Conservation (phyloP, 169 alveolate genomes). For the Eimeria maxima region DNA sequence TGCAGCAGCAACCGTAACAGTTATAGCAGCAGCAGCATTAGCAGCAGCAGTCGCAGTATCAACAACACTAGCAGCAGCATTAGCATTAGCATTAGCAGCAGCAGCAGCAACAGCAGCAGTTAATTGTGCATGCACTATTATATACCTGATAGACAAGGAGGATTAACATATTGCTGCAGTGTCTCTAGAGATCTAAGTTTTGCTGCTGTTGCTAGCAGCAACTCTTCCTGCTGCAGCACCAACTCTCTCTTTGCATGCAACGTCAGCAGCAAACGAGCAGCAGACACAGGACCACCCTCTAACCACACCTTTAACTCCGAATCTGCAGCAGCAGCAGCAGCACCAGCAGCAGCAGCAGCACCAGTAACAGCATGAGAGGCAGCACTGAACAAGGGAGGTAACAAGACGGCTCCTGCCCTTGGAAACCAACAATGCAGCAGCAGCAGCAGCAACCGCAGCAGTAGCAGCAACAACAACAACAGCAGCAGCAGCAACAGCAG, state of each 20-base stretch:
- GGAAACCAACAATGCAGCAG: neutral
- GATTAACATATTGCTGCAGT: slow-evolving; percentile 57
- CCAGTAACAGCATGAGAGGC: neutral
- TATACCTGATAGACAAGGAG: slow-evolving; percentile 53
- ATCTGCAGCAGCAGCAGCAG: slow-evolving; percentile 34
- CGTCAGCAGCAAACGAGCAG: slow-evolving; percentile 58
- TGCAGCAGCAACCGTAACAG: neutral
- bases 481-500: slow-evolving; percentile 18
- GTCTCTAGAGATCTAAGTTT: slow-evolving; percentile 33
- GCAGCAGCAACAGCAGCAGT: neutral
- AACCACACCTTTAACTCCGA: slow-evolving; percentile 71
- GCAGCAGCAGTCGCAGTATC: too few relatives aligned
- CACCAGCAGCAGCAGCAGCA: slow-evolving; percentile 26
- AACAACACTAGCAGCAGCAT: too few relatives aligned
- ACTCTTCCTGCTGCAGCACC: too few relatives aligned
- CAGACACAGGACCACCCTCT: slow-evolving; percentile 65
- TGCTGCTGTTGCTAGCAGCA: slow-evolving; percentile 23
- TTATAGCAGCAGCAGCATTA: too few relatives aligned
- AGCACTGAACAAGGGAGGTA: neutral
- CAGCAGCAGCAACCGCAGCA: neutral
- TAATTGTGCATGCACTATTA: neutral
- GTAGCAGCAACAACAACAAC: neutral
- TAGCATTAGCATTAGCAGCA: too few relatives aligned
- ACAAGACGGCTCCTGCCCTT: neutral
- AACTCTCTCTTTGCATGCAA: slow-evolving; percentile 59